Conservation (phyloP, 2,329 filamentous ascomycete species). For the Hymenoscyphus scutula region DNA sequence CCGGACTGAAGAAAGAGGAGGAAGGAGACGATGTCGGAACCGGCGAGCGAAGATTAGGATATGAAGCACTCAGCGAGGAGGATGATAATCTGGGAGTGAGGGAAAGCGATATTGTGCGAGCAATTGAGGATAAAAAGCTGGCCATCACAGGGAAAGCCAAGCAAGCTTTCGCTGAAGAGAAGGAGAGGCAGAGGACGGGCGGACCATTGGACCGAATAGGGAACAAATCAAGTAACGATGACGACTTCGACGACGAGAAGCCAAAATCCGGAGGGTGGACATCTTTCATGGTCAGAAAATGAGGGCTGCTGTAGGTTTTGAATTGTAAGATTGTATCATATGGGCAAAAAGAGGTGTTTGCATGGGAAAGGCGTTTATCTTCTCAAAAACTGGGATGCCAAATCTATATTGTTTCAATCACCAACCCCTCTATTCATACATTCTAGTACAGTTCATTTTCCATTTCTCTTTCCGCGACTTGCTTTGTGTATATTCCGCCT, state of each 20-base stretch:
- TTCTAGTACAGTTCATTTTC: conserved; percentile 8
- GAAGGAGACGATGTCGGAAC: conserved; percentile 28
- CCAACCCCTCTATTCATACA: neutral
- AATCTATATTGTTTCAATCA: conserved; percentile 9
- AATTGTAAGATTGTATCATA: conserved; percentile 21
- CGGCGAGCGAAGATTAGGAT: conserved; percentile 26
- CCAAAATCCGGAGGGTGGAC: conserved; percentile 24
- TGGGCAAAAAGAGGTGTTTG: conserved; percentile 13
- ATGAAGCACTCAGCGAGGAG: conserved; percentile 29
- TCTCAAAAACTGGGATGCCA: conserved; percentile 6
- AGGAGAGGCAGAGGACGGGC: conserved; percentile 32
- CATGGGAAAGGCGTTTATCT: conserved; percentile 17
- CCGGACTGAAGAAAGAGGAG: conserved; percentile 36
- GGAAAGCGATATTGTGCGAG: conserved; percentile 30
- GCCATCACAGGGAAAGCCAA: conserved; percentile 28
- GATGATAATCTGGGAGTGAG: conserved; percentile 24
- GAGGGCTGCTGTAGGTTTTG: conserved; percentile 14
- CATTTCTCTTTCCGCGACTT: conserved; percentile 1
- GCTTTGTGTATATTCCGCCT: neutral
- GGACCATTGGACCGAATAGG: conserved; percentile 34
- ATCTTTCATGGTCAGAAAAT: conserved; percentile 25
- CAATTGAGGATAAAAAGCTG: conserved; percentile 33
- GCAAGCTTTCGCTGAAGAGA: conserved; percentile 33
- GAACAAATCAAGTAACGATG: conserved; percentile 9
- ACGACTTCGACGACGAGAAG: conserved; percentile 11